Conservation (phyloP, 1,139 yeast species). For the Hemisphaericaspora subhashii region DNA sequence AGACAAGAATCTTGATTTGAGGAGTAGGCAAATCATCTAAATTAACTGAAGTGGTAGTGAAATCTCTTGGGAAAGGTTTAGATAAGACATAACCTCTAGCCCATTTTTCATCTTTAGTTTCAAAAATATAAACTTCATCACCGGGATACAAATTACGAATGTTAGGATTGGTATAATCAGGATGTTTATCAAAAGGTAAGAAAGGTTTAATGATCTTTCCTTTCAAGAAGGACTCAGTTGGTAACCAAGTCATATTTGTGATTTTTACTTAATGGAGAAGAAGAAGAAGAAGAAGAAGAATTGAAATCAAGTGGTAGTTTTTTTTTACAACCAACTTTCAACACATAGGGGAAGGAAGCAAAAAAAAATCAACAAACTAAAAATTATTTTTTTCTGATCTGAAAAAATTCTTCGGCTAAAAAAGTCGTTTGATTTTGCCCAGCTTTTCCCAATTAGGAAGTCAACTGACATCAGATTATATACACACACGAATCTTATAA, state of each 20-base stretch:
- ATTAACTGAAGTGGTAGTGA: slow-evolving; percentile 59
- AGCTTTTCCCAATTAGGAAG: neutral
- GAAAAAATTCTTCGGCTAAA: slow-evolving; percentile 1
- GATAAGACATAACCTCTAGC: slow-evolving; percentile 72
- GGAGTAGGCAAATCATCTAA: slow-evolving; percentile 63
- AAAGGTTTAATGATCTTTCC: slow-evolving; percentile 62
- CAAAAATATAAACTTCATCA: slow-evolving; percentile 78
- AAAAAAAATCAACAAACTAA: too few relatives aligned
- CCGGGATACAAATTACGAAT: slow-evolving; percentile 71
- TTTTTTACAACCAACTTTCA: too few relatives aligned
- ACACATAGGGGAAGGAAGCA: too few relatives aligned
- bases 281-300: neutral
- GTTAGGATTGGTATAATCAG: slow-evolving; percentile 36
- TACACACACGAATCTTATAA: too few relatives aligned
- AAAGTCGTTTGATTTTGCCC: neutral
- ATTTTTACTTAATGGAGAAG: neutral
- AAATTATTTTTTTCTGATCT: too few relatives aligned
- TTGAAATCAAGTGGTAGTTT: neutral
- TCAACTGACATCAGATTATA: too few relatives aligned
- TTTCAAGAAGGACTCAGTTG: slow-evolving; percentile 38
- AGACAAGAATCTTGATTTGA: slow-evolving; percentile 51
- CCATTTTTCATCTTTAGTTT: slow-evolving; percentile 66
- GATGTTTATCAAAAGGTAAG: slow-evolving; percentile 57
- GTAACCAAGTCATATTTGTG: slow-evolving; percentile 33
- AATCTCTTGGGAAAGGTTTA: slow-evolving; percentile 69